Base-by-base conservation (phyloP, 495 filamentous ascomycete species). In the Daldinia caldariorum region DNA sequence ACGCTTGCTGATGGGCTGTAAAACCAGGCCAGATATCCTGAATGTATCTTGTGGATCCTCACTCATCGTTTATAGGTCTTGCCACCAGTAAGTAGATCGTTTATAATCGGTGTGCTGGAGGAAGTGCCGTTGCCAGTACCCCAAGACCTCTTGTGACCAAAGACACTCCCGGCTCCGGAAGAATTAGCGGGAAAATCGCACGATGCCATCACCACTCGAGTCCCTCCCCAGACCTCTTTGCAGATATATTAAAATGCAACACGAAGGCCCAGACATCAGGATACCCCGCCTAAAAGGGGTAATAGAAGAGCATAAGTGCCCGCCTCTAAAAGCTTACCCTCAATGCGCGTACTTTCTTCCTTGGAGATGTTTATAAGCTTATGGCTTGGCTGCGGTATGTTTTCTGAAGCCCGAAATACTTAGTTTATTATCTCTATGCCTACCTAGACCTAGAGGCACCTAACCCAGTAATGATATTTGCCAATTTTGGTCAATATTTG, bases 141-240 rank as follows among this genome's bases (percentile, higher is more conserved):
- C 58, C 38, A 26, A 34, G 29, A 38, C 34, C 38, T 39, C 37
- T 20, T 37, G 63, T 67, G 66, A 58, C 34, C 67, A 63, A 59
- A 58, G 20, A 14, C 53, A 67, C 35, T 66, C 70, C 69, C 73
- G 66, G 70, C 64, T 39, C 71, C 74, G 74, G 74, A 37, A 76
- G 71, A 76, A 76, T 76, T 32, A 67, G 35, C 74, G 74, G 74
- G 71, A 76, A 58, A 76, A 74, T 71, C 78, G 77, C 70, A 65
- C 12, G 73, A 35, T 49, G 59, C 26, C 55, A 67, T 64, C 54
- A 26, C 60, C 57, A n/a, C n/a, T 61, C 56, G 14, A 45, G 32
- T 60, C 37, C 12, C 38, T 20, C 63, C 54, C 16, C 31, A 9
- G 32, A 57, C 35, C 0, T n/a, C 47, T 64, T 22, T 45, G 49